These are phyloP conservation scores for Cryptococcus sp. DNA, from an alignment of 1,284 basidiomycete genomes.

Conservation along the genomic window DNA sequence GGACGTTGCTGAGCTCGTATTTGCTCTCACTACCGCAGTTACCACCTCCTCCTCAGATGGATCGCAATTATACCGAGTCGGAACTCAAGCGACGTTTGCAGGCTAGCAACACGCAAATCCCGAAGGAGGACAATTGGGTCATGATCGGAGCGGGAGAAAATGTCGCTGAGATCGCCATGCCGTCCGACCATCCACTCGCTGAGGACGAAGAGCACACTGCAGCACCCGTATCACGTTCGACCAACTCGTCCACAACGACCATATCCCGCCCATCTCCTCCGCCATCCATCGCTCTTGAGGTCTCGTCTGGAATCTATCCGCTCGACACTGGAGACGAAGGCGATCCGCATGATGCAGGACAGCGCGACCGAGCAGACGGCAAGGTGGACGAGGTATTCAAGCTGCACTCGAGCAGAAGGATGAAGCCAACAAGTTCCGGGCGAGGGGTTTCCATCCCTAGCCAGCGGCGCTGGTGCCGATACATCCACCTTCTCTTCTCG, in stretches of 20 bases:
- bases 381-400: slow-evolving; percentile 37
- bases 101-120: slow-evolving; percentile 6
- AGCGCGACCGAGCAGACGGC: slow-evolving; percentile 31
- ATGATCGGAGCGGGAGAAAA: slow-evolving; percentile 27
- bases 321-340: slow-evolving; percentile 35
- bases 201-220: slow-evolving; percentile 13
- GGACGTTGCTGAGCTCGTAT: slow-evolving; percentile 73
- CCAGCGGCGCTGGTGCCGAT: slow-evolving; percentile 38
- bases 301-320: slow-evolving; percentile 18
- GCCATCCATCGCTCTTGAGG: slow-evolving; percentile 8
- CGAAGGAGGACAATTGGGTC: slow-evolving; percentile 21
- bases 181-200: slow-evolving; percentile 8
- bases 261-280: slow-evolving; percentile 22
- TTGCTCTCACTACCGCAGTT: slow-evolving; percentile 57
- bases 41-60: slow-evolving; percentile 52
- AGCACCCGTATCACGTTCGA: slow-evolving; percentile 6
- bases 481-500: slow-evolving; percentile 32
- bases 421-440: slow-evolving; percentile 37
- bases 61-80: slow-evolving; percentile 51
- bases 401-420: slow-evolving; percentile 36
- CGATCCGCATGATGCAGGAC: slow-evolving; percentile 12
- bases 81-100: slow-evolving; percentile 49
- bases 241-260: slow-evolving; percentile 25
- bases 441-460: slow-evolving; percentile 39
- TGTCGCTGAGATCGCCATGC: slow-evolving; percentile 7